phyloP scores from a whole-genome alignment of 2,329 filamentous ascomycete species.

The Chrysosporium keratinophilum region DNA sequence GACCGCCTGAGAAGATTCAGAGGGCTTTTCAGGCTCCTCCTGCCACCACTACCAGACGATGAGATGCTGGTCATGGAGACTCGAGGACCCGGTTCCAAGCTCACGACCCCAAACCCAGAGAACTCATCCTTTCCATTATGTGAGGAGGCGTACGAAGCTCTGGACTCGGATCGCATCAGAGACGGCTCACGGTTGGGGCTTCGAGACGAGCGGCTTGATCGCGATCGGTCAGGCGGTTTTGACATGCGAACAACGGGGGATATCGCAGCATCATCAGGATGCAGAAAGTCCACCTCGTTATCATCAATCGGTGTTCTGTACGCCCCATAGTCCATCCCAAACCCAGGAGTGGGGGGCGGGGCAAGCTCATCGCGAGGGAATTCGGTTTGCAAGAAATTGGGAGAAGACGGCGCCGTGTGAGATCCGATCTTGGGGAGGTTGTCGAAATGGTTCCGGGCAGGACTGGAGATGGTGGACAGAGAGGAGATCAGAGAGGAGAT shows the following conservation, averaged over 20 bases:
- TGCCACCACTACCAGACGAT: conserved; percentile 31
- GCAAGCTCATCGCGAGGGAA: conserved; percentile 18
- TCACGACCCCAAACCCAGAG: conserved; percentile 31
- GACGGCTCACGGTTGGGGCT: conserved; percentile 41
- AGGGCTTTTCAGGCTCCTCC: conserved; percentile 30
- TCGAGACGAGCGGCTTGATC: conserved; percentile 51
- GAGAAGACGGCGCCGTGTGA: conserved; percentile 31
- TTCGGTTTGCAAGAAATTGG: conserved; percentile 23
- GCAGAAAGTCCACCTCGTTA: conserved; percentile 40
- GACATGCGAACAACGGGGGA: conserved; percentile 70
- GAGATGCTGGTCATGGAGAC: conserved; percentile 32
- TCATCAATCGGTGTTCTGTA: conserved; percentile 46
- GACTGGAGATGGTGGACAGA: conserved; percentile 50
- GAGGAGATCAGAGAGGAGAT: conserved; percentile 54
- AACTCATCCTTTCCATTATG: conserved; percentile 25
- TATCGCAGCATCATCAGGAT: conserved; percentile 48
- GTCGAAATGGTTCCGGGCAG: conserved; percentile 61
- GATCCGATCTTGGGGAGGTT: conserved; percentile 38
- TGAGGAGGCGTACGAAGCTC: conserved; percentile 30
- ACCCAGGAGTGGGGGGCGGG: conserved; percentile 32
- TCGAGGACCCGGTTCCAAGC: conserved; percentile 32
- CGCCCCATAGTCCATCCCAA: conserved; percentile 64
- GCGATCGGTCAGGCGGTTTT: conserved; percentile 68
- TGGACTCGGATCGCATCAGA: conserved; percentile 27
- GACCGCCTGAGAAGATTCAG: conserved; percentile 28